Conservation (phyloP, 768 basidiomycete species). For the Dentipellis sp. region DNA sequence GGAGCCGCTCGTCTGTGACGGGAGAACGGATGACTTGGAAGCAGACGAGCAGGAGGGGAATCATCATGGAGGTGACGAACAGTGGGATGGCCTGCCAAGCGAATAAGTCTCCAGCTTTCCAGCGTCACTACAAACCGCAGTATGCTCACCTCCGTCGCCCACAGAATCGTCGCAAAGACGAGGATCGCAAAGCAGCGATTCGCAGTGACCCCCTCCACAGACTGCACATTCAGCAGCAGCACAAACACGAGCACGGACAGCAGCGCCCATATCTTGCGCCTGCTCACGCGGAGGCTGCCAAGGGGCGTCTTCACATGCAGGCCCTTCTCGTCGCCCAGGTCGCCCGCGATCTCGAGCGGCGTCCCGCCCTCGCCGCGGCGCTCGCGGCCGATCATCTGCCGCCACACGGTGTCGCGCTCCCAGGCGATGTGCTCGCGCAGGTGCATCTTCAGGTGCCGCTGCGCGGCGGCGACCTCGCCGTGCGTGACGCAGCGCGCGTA, state of each 20-base stretch:
- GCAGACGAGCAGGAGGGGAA: constrained; percentile 84
- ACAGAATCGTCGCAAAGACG: constrained; percentile 82
- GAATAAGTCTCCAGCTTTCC: not conserved
- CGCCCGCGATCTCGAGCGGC: constrained; percentile 17
- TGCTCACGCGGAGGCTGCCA: constrained; percentile 57
- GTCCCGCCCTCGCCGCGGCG: constrained; percentile 46
- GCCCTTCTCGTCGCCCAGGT: constrained; percentile 33
- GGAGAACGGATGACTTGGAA: constrained; percentile 64
- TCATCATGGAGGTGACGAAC: constrained; percentile 90
- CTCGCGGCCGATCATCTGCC: constrained; percentile 85
- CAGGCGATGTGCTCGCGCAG: constrained; percentile 92
- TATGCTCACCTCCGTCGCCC: constrained; percentile 84
- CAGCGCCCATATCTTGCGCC: constrained; percentile 47
- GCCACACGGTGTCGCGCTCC: constrained; percentile 97
- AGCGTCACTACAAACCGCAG: not conserved
- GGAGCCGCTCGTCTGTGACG: constrained; percentile 8
- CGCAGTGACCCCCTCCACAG: constrained; percentile 57
- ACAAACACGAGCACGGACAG: constrained; percentile 52
- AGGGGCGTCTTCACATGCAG: constrained; percentile 50
- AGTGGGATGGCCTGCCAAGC: constrained; percentile 80
- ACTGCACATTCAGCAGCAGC: constrained; percentile 47
- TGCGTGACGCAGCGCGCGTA: constrained; percentile 82
- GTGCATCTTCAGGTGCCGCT: constrained; percentile 76
- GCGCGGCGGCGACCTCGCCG: constrained; percentile 59
- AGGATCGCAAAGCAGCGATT: constrained; percentile 89